Conservation (phyloP, 495 filamentous ascomycete species). For the Friedmanniomyces simplex region DNA sequence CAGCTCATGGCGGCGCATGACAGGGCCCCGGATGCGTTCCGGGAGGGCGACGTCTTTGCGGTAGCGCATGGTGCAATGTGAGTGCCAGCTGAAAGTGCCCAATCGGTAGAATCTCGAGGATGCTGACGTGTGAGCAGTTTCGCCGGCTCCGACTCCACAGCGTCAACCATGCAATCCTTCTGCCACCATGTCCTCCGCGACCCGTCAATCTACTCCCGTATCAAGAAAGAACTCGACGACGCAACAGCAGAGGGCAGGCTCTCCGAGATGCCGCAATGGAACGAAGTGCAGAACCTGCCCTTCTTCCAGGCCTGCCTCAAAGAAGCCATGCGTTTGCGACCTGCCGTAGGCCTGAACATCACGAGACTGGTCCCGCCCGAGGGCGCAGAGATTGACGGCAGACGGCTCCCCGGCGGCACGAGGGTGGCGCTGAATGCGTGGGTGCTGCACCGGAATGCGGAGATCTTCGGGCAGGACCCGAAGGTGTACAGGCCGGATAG, state of each 20-base stretch:
- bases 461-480: conserved; percentile 18
- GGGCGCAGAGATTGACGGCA: conserved; percentile 19
- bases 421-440: conserved; percentile 21
- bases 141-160: conserved; percentile 22
- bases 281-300: conserved; percentile 18
- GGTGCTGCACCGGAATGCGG: conserved; percentile 21
- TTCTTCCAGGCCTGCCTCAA: conserved; percentile 23
- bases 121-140: conserved; percentile 7
- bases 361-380: conserved; percentile 16
- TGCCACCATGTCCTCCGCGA: conserved; percentile 19
- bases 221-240: conserved; percentile 16
- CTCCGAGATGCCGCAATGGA: conserved; percentile 15
- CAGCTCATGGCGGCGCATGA: conserved; percentile 38
- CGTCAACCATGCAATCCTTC: conserved; percentile 23
- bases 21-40: conserved; percentile 38
- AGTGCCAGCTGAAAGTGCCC: conserved; percentile 12
- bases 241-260: conserved; percentile 18
- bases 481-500: conserved; percentile 23
- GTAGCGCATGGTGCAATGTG: conserved; percentile 45
- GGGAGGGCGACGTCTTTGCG: conserved; percentile 44
- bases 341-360: conserved; percentile 22
- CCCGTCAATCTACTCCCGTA: conserved; percentile 12
- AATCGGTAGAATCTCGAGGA: neutral
- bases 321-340: conserved; percentile 23
- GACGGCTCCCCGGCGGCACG: conserved; percentile 17